Evolutionary conservation across 768 basidiomycete genomes (phyloP), one percentile per base, ranked within the genome.

Genomic region (Polyporus arcularius): DNA sequence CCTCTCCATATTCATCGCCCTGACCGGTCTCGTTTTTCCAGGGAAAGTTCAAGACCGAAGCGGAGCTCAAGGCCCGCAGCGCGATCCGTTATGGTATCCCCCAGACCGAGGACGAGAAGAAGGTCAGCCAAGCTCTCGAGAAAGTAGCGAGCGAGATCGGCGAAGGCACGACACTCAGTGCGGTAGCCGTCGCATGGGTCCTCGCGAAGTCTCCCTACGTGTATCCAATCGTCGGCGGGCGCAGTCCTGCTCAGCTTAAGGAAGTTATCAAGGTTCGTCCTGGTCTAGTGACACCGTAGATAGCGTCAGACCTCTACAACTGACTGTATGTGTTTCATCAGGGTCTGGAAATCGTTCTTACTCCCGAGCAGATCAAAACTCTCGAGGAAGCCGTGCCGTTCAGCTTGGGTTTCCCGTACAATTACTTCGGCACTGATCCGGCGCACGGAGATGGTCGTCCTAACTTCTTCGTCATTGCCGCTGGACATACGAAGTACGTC

Each of bases 61-160:
- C 66, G 0, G 76, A 78, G 61, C 74, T 76, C 31, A 67, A 66
- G 31, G 58, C 65, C 30, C 66, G 69, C 43, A 61, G 62, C 18
- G 49, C 60, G 51, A 57, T 45, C 1, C 69, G 72, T 4, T 67
- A 68, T 55, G 71, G 56, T 71, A 0, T 79, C 80, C 1, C 78
- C 78, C 4, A 57, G 30, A 63, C 62, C 6, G 68, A 41, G 7
- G 45, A 71, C 0, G 62, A 69, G 12, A 60, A 66, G 55, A 73
- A 70, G 31, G 67, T 82, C n/a, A 75, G 75, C 50, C 60, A 68
- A 2, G 82, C 76, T 0, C 70, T 84, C 21, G 80, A 81, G 64
- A 76, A 79, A 50, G 77, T 85, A 12, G 81, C 83, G 2, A 64
- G 64, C 12, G 79, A 84, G 64, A 72, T 83, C 5, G 82, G 82